Evolutionary conservation across 106 monocot genomes (phyloP).

Genomic region (Hemerocallis citrina): DNA sequence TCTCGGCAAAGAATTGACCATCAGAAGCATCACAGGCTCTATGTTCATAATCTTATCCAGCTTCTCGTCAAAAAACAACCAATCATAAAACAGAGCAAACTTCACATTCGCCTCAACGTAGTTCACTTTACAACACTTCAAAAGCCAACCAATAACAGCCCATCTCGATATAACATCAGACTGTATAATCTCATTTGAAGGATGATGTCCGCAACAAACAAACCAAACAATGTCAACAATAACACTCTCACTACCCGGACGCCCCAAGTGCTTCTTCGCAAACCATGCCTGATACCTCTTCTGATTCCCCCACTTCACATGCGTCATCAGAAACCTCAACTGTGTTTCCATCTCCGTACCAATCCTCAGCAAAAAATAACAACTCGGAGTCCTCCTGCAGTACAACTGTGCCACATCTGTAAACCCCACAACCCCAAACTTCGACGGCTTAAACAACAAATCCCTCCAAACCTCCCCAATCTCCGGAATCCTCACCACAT

Average conservation of each 20-base stretch:
- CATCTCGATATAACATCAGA: slow-evolving; percentile 64
- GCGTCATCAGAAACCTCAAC: slow-evolving; percentile 64
- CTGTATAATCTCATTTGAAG: slow-evolving; percentile 51
- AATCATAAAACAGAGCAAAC: slow-evolving; percentile 89
- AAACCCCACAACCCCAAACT: slow-evolving; percentile 32
- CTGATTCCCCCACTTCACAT: slow-evolving; percentile 71
- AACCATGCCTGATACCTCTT: slow-evolving; percentile 86
- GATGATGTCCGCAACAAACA: slow-evolving; percentile 61
- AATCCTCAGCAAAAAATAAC: slow-evolving; percentile 46
- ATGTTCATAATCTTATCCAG: too few species aligned
- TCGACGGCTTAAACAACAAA: slow-evolving; percentile 29
- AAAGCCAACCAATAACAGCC: slow-evolving; percentile 86
- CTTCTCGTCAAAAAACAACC: too few species aligned
- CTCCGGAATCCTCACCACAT: slow-evolving; percentile 51
- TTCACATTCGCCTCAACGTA: slow-evolving; percentile 70
- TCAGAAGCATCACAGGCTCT: too few species aligned
- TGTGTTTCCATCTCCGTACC: slow-evolving; percentile 62
- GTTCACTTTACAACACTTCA: slow-evolving; percentile 51
- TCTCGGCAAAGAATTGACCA: too few species aligned
- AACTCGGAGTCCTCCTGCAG: slow-evolving; percentile 27
- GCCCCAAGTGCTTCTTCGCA: slow-evolving; percentile 45
- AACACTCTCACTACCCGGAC: slow-evolving; percentile 45
- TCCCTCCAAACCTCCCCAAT: slow-evolving; percentile 66
- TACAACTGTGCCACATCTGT: slow-evolving; percentile 51
- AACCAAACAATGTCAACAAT: slow-evolving; percentile 59